Conservation (phyloP, 2,329 filamentous ascomycete species). For the Ascochyta lentis region DNA sequence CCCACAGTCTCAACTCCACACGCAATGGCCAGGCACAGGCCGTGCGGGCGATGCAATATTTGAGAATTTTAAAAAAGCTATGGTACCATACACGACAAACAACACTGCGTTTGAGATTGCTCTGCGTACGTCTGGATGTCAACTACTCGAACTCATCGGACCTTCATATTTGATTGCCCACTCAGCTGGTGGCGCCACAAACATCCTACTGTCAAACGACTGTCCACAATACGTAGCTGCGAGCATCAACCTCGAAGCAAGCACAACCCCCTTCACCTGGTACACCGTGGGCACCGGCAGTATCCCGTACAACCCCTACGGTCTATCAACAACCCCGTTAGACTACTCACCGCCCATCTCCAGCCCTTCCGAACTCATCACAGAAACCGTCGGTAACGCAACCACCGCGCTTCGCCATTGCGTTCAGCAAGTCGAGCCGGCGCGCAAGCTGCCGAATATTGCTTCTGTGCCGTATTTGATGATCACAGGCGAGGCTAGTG, state of each 20-base stretch:
- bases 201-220: conserved; percentile 21
- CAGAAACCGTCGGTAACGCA: too few relatives aligned
- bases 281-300: conserved; percentile 11
- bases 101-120: conserved; percentile 16
- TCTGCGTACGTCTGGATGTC: conserved; percentile 6
- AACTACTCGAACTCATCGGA: conserved; percentile 10
- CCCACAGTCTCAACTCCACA: conserved; percentile 14
- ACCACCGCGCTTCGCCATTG: too few relatives aligned
- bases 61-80: conserved; percentile 8
- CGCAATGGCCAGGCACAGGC: conserved; percentile 12
- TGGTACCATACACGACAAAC: conserved; percentile 17
- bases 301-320: conserved; percentile 9
- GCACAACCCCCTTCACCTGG: conserved; percentile 12
- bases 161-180: conserved; percentile 14
- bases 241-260: conserved; percentile 21
- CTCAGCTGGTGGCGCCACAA: conserved; percentile 17
- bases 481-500: conserved; percentile 33
- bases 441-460: conserved; percentile 30
- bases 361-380: too few relatives aligned
- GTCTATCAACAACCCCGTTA: conserved; percentile 6
- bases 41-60: conserved; percentile 8
- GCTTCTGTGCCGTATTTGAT: conserved; percentile 34
- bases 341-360: neutral
- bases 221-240: conserved; percentile 16
- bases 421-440: conserved; percentile 23